Evolutionary conservation across 2,329 filamentous ascomycete genomes (phyloP).

Genomic region (Aureobasidium sp.): DNA sequence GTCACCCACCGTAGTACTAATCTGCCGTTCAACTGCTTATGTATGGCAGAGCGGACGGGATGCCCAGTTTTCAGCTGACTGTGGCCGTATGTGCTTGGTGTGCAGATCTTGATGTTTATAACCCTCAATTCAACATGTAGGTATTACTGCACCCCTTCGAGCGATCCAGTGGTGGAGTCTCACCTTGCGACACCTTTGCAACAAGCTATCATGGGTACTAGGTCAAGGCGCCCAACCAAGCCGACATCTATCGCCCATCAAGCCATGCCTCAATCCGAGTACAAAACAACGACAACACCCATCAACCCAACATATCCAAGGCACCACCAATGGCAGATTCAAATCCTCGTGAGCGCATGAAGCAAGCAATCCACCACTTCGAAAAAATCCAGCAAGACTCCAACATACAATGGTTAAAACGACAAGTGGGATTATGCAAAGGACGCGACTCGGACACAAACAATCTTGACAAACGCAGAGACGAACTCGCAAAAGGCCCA

Average conservation of each 20-base stretch:
- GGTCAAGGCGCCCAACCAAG: background rate
- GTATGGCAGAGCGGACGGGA: no score
- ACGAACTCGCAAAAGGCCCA: background rate
- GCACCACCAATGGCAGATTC: background rate
- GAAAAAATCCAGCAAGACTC: background rate
- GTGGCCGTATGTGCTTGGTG: no score
- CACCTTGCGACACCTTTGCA: no score
- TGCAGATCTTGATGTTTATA: no score
- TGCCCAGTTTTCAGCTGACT: no score
- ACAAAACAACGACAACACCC: background rate
- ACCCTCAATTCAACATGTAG: no score
- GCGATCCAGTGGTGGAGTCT: no score
- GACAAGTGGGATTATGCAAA: background rate
- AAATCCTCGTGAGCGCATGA: background rate
- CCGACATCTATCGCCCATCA: background rate
- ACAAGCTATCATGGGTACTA: no score
- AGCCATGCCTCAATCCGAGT: background rate
- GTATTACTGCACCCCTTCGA: no score
- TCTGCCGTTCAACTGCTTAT: no score
- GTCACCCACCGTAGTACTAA: no score
- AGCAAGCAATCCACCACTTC: background rate
- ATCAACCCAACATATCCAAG: background rate
- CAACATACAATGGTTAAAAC: background rate
- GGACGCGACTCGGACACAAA: background rate
- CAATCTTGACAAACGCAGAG: background rate